phyloP scores from a whole-genome alignment of 768 basidiomycete genomes.

The Lentinula edodes region DNA sequence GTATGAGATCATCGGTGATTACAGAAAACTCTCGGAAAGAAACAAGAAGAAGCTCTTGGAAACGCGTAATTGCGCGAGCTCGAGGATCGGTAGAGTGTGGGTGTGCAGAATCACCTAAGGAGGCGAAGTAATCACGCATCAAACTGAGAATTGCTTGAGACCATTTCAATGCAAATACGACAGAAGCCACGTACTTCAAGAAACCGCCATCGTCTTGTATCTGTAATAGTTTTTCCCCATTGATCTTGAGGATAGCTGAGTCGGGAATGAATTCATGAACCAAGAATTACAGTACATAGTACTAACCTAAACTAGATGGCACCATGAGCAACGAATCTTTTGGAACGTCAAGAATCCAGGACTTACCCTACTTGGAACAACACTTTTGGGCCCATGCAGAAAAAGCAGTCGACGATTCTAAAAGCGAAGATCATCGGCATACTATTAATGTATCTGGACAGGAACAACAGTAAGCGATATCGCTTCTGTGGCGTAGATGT shows the following conservation, averaged over 20 bases:
- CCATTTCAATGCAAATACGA: neutral
- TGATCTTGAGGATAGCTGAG: slow-evolving; percentile 95
- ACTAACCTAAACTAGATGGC: slow-evolving; percentile 49
- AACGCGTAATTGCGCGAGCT: slow-evolving; percentile 89
- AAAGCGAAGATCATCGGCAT: slow-evolving; percentile 99
- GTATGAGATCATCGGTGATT: slow-evolving; percentile 93
- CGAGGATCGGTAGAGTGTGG: slow-evolving; percentile 85
- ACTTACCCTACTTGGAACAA: slow-evolving; percentile 96
- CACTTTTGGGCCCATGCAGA: slow-evolving; percentile 98
- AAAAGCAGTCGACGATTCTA: slow-evolving; percentile 95
- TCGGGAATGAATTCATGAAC: slow-evolving; percentile 13
- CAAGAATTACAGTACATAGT: neutral
- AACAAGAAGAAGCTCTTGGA: slow-evolving; percentile 94
- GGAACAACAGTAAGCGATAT: neutral
- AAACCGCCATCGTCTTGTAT: slow-evolving; percentile 97
- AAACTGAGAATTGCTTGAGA: slow-evolving; percentile 41
- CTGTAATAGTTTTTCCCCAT: slow-evolving; percentile 85
- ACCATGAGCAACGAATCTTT: slow-evolving; percentile 11
- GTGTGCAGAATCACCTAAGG: slow-evolving; percentile 91
- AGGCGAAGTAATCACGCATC: slow-evolving; percentile 93
- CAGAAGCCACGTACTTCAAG: slow-evolving; percentile 60
- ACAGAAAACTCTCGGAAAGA: slow-evolving; percentile 97
- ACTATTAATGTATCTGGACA: slow-evolving; percentile 74
- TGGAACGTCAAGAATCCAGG: neutral
- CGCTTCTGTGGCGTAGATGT: slow-evolving; percentile 10